Percentiles rank a stretch among this genome's conserved stretches.
These are phyloP conservation scores for Sistotremastrum suecicum DNA, from an alignment of 768 basidiomycete species.

Conservation along the genomic window DNA sequence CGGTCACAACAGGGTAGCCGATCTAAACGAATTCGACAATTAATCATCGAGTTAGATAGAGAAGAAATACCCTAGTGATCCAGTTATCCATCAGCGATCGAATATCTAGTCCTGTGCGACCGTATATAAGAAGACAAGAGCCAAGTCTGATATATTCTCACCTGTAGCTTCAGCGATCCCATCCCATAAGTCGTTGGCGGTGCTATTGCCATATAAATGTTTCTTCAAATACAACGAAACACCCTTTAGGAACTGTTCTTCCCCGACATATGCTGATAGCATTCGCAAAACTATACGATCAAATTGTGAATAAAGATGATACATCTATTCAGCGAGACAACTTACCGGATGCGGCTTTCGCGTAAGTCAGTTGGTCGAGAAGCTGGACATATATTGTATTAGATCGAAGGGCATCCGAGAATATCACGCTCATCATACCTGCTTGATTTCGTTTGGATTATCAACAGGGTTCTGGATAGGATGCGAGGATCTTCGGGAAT, in stretches of 20 bases:
- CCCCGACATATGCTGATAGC: conserved; percentile 78
- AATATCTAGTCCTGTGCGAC: conserved; percentile 42
- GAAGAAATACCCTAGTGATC: conserved; percentile 52
- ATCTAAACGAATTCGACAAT: conserved; percentile 19
- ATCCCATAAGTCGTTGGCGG: conserved; percentile 77
- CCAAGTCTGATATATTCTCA: conserved; percentile 5
- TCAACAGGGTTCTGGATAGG: conserved; percentile 87
- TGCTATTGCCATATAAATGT: conserved; percentile 72
- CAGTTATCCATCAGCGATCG: conserved; percentile 80
- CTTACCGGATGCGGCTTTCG: conserved; percentile 66
- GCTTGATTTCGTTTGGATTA: conserved; percentile 74
- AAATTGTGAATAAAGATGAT: background rate
- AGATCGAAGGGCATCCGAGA: background rate
- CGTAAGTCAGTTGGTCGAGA: conserved; percentile 79
- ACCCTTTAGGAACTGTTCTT: conserved; percentile 76
- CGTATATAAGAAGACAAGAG: background rate
- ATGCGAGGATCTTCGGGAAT: conserved; percentile 79
- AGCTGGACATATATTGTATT: conserved; percentile 34
- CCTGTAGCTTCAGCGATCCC: conserved; percentile 68
- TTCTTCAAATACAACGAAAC: conserved; percentile 88
- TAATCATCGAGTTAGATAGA: background rate
- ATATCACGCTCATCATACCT: conserved; percentile 22
- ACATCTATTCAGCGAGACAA: background rate
- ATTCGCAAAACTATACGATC: conserved; percentile 69
- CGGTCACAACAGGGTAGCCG: conserved; percentile 84